These are phyloP conservation scores for Claviceps monticola DNA, from an alignment of 2,329 filamentous ascomycete species.

Conservation along the genomic window DNA sequence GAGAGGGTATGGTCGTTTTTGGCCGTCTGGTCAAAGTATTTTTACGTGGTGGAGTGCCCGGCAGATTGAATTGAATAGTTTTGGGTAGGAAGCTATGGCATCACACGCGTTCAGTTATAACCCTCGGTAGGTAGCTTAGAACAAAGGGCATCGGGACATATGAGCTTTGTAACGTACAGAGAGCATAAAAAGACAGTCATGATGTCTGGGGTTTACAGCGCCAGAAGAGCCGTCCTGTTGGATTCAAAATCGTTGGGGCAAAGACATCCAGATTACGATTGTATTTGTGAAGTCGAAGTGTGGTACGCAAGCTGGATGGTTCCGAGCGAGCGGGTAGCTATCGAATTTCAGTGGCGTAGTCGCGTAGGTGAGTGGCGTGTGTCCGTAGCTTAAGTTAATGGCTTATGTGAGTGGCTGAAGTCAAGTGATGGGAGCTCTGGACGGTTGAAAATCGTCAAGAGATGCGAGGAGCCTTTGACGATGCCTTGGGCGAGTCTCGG, in stretches of 20 bases:
- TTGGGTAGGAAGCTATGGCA: constrained; percentile 68
- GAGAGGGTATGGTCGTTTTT: constrained; percentile 14
- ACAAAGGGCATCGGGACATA: too few species aligned
- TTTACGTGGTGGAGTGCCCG: constrained; percentile 32
- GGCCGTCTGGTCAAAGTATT: constrained; percentile 17
- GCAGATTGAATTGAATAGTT: constrained; percentile 74
- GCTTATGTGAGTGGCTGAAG: too few species aligned
- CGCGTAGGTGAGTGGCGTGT: background rate
- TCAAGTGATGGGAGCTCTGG: background rate
- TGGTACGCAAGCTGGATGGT: background rate
- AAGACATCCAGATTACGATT: background rate
- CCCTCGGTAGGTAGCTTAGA: background rate
- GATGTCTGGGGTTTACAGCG: constrained; percentile 9
- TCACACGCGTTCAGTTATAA: background rate
- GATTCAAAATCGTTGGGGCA: background rate
- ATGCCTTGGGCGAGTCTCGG: background rate
- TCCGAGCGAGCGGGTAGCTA: background rate
- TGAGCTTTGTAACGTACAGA: constrained; percentile 17
- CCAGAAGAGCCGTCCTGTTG: background rate
- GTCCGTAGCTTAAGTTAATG: too few species aligned
- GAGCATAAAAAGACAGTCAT: constrained; percentile 29
- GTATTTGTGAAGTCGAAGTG: background rate
- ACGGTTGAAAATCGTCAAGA: background rate
- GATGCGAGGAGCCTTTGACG: background rate
- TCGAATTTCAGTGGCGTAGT: background rate